These are phyloP conservation scores for Lasiodiplodia gonubiensis DNA, from an alignment of 2,329 filamentous ascomycete species.

Conservation along the genomic window DNA sequence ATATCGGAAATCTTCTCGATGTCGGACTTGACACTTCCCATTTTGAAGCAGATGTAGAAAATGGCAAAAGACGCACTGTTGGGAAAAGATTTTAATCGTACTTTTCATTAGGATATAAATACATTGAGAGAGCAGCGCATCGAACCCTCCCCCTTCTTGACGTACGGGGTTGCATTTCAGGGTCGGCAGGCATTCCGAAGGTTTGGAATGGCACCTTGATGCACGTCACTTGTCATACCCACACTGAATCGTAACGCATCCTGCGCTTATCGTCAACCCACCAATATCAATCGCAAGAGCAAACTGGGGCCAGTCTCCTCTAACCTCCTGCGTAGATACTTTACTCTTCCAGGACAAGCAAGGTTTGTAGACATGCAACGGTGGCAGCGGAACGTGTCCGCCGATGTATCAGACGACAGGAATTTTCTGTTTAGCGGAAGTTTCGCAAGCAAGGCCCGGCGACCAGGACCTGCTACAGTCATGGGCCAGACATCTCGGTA, in stretches of 20 bases:
- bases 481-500: background rate
- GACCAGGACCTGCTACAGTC: background rate
- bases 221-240: background rate
- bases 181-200: background rate
- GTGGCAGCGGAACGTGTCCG: background rate
- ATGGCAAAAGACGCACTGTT: background rate
- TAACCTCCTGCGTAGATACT: background rate
- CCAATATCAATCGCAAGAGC: background rate
- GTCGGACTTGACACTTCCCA: background rate
- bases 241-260: background rate
- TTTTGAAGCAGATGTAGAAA: background rate
- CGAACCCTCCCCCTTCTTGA: background rate
- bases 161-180: background rate
- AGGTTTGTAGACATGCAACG: background rate
- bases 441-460: background rate
- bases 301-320: background rate
- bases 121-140: background rate
- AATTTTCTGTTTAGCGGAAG: background rate
- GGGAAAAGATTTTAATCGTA: background rate
- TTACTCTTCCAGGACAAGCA: background rate
- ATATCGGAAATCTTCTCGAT: background rate
- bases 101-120: background rate
- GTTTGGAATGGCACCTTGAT: background rate
- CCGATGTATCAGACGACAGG: background rate
- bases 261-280: background rate